Percentiles rank a stretch among this genome's conserved stretches.
Conservation (phyloP, 768 basidiomycete species). For the Lactarius akahatsu region DNA sequence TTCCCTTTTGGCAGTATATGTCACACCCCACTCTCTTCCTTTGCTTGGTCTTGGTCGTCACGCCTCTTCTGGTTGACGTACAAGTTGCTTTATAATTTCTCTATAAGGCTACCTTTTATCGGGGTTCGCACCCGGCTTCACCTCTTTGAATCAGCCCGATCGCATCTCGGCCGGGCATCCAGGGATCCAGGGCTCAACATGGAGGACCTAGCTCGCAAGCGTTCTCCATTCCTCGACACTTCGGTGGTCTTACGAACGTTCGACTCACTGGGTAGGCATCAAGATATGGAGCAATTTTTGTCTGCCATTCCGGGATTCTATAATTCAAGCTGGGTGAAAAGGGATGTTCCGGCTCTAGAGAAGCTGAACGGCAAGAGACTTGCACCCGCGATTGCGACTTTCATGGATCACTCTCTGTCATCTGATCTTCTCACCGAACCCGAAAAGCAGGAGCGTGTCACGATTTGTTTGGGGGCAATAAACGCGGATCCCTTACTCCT, state of each 20-base stretch:
- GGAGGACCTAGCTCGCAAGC: background rate
- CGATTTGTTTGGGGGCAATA: background rate
- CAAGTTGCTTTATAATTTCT: background rate
- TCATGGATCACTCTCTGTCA: background rate
- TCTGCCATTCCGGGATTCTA: background rate
- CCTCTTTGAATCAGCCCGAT: background rate
- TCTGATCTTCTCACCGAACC: background rate
- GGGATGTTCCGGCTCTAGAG: background rate
- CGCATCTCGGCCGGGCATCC: background rate
- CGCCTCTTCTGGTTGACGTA: background rate
- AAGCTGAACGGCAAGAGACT: constrained; percentile 2
- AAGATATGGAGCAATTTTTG: background rate
- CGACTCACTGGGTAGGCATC: background rate
- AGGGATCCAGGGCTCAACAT: background rate
- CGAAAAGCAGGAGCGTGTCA: background rate
- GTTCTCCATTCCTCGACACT: background rate
- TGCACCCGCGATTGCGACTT: background rate
- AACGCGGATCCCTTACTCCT: background rate
- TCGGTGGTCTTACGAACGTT: background rate
- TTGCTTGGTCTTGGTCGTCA: background rate
- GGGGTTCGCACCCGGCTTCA: background rate
- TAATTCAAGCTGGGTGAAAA: background rate
- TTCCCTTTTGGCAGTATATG: background rate
- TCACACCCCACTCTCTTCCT: background rate
- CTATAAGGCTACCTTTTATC: background rate